phyloP scores from a whole-genome alignment of 495 filamentous ascomycete species.

The Penicillium manginii region DNA sequence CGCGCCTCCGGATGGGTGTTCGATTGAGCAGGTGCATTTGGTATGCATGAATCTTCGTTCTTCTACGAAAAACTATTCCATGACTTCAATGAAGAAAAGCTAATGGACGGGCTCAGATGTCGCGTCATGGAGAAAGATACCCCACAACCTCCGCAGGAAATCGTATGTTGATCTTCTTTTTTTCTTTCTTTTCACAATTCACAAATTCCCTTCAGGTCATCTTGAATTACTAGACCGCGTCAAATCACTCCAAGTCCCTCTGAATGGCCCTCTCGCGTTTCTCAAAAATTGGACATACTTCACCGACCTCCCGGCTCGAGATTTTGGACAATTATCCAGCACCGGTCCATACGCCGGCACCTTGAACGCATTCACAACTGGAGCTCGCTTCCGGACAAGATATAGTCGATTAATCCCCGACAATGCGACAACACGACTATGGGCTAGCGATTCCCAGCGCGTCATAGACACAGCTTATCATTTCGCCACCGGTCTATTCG shows the following conservation, averaged over 20 bases:
- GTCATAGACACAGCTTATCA: slow-evolving; percentile 62
- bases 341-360: slow-evolving; percentile 62
- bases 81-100: neutral
- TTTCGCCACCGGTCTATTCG: slow-evolving; percentile 61
- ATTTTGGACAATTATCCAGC: slow-evolving; percentile 59
- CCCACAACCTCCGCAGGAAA: slow-evolving; percentile 55
- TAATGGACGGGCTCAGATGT: slow-evolving; percentile 47
- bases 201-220: slow-evolving; percentile 46
- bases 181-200: neutral
- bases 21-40: slow-evolving; percentile 62
- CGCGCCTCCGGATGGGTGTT: slow-evolving; percentile 50
- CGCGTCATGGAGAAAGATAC: slow-evolving; percentile 62
- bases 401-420: slow-evolving; percentile 50
- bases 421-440: slow-evolving; percentile 40
- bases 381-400: slow-evolving; percentile 58
- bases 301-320: slow-evolving; percentile 36
- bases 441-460: slow-evolving; percentile 59
- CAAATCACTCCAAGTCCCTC: slow-evolving; percentile 37
- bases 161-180: slow-evolving; percentile 42
- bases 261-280: slow-evolving; percentile 57
- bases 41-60: slow-evolving; percentile 32
- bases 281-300: slow-evolving; percentile 62
- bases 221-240: slow-evolving; percentile 50
- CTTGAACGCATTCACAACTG: slow-evolving; percentile 58
- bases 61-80: neutral